Conservation (phyloP, 176 grass and related monocot genomes). For the Thalia dealbata region DNA sequence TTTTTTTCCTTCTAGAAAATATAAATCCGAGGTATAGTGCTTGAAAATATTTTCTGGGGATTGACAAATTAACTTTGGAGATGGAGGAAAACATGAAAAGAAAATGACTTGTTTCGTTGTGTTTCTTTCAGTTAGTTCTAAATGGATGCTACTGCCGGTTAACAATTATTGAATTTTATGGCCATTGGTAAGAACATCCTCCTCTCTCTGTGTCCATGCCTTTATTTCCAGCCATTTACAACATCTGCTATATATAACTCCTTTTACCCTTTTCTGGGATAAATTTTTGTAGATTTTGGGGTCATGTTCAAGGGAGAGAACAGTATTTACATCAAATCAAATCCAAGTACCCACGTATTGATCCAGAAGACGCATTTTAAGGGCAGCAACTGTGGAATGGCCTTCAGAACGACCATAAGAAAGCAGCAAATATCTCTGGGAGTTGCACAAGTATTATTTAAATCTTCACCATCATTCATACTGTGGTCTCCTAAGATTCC, state of each 20-base stretch:
- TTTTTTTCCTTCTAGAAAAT: background rate
- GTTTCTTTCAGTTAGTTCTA: conserved; percentile 4
- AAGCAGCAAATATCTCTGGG: conserved; percentile 29
- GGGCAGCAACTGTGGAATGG: conserved; percentile 33
- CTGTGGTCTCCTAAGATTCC: conserved; percentile 68
- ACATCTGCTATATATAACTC: background rate
- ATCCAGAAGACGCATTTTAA: conserved; percentile 19
- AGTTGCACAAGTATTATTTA: conserved; percentile 15
- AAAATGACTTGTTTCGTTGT: background rate
- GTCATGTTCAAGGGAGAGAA: conserved; percentile 4
- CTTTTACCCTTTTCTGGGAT: background rate
- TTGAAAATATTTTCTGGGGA: background rate
- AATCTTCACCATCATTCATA: conserved; percentile 53
- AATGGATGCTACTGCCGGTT: conserved; percentile 53
- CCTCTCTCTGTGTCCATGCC: background rate
- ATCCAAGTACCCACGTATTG: conserved; percentile 14
- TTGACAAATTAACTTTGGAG: background rate
- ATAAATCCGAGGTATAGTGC: background rate
- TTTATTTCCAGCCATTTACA: background rate
- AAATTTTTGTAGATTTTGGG: conserved; percentile 28
- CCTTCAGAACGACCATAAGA: conserved; percentile 36
- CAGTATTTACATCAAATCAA: conserved; percentile 14
- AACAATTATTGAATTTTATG: conserved; percentile 39
- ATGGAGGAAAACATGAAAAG: background rate
- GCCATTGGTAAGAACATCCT: conserved; percentile 26